Conservation (phyloP, 805 yeast species). For the Yamadazyma sp. region DNA sequence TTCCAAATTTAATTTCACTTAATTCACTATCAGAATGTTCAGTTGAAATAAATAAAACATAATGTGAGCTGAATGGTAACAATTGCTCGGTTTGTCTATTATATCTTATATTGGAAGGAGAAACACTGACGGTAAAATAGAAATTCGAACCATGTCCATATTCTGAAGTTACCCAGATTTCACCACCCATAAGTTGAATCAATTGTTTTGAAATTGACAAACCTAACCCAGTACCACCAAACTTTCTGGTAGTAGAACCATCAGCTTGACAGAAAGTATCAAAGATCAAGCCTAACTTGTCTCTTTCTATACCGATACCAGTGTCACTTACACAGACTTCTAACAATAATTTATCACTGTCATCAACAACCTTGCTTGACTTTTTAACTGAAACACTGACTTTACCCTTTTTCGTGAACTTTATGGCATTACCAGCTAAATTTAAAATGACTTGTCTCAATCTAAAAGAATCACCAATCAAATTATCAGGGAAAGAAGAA, state of each 20-base stretch:
- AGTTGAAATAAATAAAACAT: slow-evolving; percentile 67
- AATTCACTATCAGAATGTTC: slow-evolving; percentile 53
- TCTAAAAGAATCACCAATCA: slow-evolving; percentile 87
- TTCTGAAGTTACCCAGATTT: slow-evolving; percentile 82
- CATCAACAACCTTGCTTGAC: slow-evolving; percentile 32
- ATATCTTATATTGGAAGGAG: slow-evolving; percentile 63
- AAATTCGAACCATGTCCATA: slow-evolving; percentile 82
- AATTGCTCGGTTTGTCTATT: slow-evolving; percentile 65
- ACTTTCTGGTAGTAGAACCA: slow-evolving; percentile 88
- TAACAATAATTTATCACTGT: slow-evolving; percentile 48
- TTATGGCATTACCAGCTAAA: slow-evolving; percentile 86
- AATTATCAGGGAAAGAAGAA: slow-evolving; percentile 80
- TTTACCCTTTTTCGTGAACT: slow-evolving; percentile 79
- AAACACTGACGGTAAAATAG: slow-evolving; percentile 76
- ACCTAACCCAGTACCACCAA: slow-evolving; percentile 92
- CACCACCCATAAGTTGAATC: slow-evolving; percentile 91
- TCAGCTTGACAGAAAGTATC: slow-evolving; percentile 93
- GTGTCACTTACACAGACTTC: slow-evolving; percentile 89
- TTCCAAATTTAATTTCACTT: slow-evolving; percentile 47
- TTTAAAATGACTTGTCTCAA: slow-evolving; percentile 83
- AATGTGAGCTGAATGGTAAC: slow-evolving; percentile 68
- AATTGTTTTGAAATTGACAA: slow-evolving; percentile 82
- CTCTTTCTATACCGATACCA: slow-evolving; percentile 86
- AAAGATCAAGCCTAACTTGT: slow-evolving; percentile 78
- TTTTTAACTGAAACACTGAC: slow-evolving; percentile 73